Conservation (phyloP, 148 eudicot genomes). For the Chenopodium suecicum region DNA sequence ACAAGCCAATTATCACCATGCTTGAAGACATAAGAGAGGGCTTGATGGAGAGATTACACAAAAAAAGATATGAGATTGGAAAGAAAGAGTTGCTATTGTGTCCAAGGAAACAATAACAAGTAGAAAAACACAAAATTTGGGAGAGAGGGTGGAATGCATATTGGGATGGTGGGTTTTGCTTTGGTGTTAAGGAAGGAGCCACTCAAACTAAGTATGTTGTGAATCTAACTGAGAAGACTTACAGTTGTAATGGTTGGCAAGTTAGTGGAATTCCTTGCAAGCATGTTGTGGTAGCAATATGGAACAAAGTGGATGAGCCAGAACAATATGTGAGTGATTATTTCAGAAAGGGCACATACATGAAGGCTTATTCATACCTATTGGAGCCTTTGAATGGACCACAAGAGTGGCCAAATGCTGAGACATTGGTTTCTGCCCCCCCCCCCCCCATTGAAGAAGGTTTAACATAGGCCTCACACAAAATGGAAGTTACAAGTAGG, state of each 20-base stretch:
- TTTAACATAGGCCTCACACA: neutral
- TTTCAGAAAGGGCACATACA: neutral
- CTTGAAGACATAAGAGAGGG: too few species aligned
- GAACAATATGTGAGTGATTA: neutral
- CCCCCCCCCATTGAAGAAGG: neutral
- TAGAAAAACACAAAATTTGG: neutral
- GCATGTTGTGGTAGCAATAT: neutral
- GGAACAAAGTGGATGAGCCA: neutral
- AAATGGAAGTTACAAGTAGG: conserved; percentile 1
- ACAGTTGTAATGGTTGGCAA: conserved; percentile 6
- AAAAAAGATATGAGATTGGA: neutral
- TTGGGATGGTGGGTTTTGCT: neutral
- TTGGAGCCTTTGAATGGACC: conserved; percentile 6
- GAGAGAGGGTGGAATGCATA: neutral
- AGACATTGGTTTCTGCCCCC: neutral
- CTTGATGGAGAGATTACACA: too few species aligned
- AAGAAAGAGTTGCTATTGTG: neutral
- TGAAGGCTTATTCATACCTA: neutral
- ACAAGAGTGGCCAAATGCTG: neutral
- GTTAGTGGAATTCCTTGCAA: neutral
- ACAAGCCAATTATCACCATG: neutral
- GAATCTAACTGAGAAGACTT: neutral
- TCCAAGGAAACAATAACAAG: neutral
- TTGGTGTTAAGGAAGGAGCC: neutral
- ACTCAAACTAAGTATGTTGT: neutral